Conservation (phyloP, 345 rosid genomes). For the Camelina sativa region DNA sequence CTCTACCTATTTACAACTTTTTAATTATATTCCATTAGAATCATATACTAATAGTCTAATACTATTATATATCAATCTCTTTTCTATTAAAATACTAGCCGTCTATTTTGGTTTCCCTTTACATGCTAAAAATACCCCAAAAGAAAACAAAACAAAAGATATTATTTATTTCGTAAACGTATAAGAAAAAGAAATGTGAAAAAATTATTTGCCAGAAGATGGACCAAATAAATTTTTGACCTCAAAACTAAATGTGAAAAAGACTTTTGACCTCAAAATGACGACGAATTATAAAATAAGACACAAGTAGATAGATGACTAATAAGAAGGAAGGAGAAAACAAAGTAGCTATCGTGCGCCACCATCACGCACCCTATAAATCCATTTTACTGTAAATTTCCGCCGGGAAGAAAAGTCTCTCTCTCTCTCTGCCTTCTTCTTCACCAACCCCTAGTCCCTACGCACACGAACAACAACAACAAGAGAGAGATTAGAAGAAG, state of each 20-base stretch:
- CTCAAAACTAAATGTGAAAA: not conserved
- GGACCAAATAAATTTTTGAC: too few species aligned
- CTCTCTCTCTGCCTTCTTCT: conserved; percentile 1
- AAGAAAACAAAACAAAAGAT: not conserved
- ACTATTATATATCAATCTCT: not conserved
- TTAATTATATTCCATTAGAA: not conserved
- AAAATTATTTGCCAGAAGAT: too few species aligned
- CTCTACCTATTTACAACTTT: conserved; percentile 9
- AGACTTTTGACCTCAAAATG: conserved; percentile 25
- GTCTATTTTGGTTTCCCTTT: not conserved
- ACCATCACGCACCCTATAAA: conserved; percentile 20
- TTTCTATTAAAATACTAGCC: not conserved
- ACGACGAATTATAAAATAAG: not conserved
- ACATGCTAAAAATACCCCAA: not conserved
- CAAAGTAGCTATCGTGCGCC: conserved; percentile 42
- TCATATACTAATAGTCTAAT: not conserved
- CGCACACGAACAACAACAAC: not conserved
- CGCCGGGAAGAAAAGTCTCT: conserved; percentile 49
- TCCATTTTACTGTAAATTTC: conserved; percentile 37
- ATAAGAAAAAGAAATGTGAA: too few species aligned
- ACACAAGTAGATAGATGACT: conserved; percentile 3
- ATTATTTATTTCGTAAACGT: not conserved
- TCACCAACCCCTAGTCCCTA: conserved; percentile 32
- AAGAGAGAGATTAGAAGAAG: not conserved
- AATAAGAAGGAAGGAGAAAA: not conserved